These are phyloP conservation scores for Gardenia jasminoides DNA, from an alignment of 257 asterid species.

Conservation along the genomic window DNA sequence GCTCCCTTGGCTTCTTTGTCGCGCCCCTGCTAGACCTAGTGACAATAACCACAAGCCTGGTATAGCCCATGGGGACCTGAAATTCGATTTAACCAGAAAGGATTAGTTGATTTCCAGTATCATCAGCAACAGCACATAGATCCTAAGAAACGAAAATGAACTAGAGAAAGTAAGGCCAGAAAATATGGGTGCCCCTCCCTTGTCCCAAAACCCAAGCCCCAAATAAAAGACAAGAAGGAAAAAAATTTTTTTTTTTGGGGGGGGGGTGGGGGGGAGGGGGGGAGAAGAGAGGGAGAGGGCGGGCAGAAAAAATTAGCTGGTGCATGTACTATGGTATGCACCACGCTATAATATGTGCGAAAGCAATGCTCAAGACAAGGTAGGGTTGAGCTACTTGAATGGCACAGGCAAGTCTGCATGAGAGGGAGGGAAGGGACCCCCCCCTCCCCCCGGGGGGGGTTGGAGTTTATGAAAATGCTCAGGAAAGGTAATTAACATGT, in stretches of 20 bases:
- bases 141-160: not conserved
- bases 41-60: conserved; percentile 90
- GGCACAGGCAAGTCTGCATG: not conserved
- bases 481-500: not conserved
- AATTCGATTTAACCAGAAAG: conserved; percentile 8
- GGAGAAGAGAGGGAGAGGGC: too few species aligned
- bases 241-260: too few species aligned
- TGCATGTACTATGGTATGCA: not conserved
- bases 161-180: not conserved
- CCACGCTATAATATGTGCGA: not conserved
- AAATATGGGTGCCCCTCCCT: not conserved
- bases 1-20: conserved; percentile 69
- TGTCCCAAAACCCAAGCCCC: not conserved
- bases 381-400: not conserved
- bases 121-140: not conserved
- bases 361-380: not conserved
- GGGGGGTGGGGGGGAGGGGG: too few species aligned
- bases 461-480: not conserved
- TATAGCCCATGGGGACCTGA: conserved; percentile 74
- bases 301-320: not conserved
- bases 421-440: not conserved
- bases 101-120: not conserved
- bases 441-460: too few species aligned
- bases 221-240: not conserved
- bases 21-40: conserved; percentile 73